phyloP scores from a whole-genome alignment of 139 green algal species.

The Chlorella sp. region DNA sequence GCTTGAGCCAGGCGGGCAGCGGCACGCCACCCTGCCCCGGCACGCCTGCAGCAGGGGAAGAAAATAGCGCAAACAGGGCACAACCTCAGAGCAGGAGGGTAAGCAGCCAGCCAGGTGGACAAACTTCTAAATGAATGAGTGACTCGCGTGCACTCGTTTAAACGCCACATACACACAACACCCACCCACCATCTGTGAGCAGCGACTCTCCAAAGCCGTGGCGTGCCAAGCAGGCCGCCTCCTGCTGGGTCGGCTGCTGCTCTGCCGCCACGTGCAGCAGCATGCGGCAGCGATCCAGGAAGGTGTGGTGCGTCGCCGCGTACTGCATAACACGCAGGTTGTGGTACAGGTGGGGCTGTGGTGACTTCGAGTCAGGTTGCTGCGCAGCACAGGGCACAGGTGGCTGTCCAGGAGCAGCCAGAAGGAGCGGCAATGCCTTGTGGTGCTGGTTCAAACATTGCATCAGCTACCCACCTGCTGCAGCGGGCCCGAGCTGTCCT shows the following conservation, averaged over 20 bases:
- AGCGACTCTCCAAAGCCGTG: constrained; percentile 52
- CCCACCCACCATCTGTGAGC: constrained; percentile 40
- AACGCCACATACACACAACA: no score
- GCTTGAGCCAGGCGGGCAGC: constrained; percentile 81
- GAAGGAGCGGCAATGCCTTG: no score
- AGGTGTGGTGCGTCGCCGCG: constrained; percentile 61
- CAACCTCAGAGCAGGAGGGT: not conserved
- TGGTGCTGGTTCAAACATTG: no score
- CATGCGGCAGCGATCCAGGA: constrained; percentile 77
- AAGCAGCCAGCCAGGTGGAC: no score
- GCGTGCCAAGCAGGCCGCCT: constrained; percentile 60
- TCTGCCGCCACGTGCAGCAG: constrained; percentile 59
- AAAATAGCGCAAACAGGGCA: not conserved
- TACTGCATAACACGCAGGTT: no score
- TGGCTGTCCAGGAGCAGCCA: no score
- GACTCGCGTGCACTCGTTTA: no score
- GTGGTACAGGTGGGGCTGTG: no score
- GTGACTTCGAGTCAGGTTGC: no score
- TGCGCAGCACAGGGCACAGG: no score
- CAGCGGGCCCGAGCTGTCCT: not conserved
- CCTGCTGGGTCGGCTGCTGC: constrained; percentile 48
- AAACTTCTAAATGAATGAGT: no score
- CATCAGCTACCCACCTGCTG: constrained; percentile 2
- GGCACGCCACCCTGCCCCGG: not conserved
- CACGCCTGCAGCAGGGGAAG: constrained; percentile 1